Base-by-base conservation (phyloP, 1,139 yeast genomes). In the Debaryomycetaceae sp. region DNA sequence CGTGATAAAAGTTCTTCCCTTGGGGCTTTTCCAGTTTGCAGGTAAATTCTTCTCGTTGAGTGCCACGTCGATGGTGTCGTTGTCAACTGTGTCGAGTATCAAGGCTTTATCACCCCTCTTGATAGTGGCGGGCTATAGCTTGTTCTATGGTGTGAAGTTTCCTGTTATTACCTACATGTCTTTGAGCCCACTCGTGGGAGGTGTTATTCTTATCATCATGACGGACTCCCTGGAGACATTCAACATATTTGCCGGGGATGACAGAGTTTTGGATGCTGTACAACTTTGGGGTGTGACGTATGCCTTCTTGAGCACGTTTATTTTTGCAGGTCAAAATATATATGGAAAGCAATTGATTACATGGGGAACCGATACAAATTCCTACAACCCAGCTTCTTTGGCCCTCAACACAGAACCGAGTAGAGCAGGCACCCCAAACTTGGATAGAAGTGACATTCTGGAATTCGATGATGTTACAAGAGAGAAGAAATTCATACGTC, bases 321-420 rank as follows among this genome's bases (percentile, higher is more conserved):
- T 69, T 7, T 69, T 70, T 59, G 75, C 75, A 2, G 65, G 68
- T 6, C 75, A 70, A 46, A 70, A 69, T 46, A 69, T 71, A 7
- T 70, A 71, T 48, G 75, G 74, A n/a, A 70, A 71, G 46, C 69
- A 65, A 47, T 54, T 71, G 38, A 62, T 71, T 41, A 71, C 73
- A 1, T 67, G 73, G 72, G 66, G 62, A 38, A 42, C 59, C 5
- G 54, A 49, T 24, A 43, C 51, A 0, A 41, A 49, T 20, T 24
- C 45, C n/a, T 48, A 47, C 23, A 56, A 56, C 37, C 67, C 71
- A 1, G 62, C 66, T 0, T 55, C 65, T 7, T 54, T 69, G 42
- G 72, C 63, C 4, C 54, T 68, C 38, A 63, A 60, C 41, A 57
- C 66, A 6, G 58, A 56, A n/a, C 38, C 50, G 29, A 48, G 53